These are phyloP conservation scores for Aspergillus amoenus DNA, from an alignment of 2,329 filamentous ascomycete genomes.

Conservation along the genomic window DNA sequence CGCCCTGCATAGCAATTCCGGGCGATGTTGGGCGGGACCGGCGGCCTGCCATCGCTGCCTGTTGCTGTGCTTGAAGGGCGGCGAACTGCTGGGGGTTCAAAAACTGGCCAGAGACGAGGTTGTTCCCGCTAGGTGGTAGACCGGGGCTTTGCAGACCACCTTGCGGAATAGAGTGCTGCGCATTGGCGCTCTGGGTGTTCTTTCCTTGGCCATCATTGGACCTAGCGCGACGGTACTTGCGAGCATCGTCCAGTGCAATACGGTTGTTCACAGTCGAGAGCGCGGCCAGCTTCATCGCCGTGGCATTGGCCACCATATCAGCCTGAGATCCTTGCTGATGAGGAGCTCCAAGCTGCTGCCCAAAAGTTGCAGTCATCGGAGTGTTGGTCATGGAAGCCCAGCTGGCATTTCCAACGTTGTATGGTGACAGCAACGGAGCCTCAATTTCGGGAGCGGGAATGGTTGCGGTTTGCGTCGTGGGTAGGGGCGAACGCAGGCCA, in stretches of 20 bases:
- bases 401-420: slow-evolving; percentile 75
- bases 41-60: slow-evolving; percentile 58
- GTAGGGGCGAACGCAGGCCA: slow-evolving; percentile 76
- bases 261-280: slow-evolving; percentile 98
- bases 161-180: slow-evolving; percentile 64
- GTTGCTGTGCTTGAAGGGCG: slow-evolving; percentile 70
- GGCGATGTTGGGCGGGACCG: slow-evolving; percentile 89
- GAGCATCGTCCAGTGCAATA: slow-evolving; percentile 92
- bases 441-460: slow-evolving; percentile 73
- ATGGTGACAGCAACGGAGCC: slow-evolving; percentile 80
- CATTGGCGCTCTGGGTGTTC: slow-evolving; percentile 39
- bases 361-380: slow-evolving; percentile 88
- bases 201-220: slow-evolving; percentile 72
- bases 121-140: slow-evolving; percentile 70
- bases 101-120: slow-evolving; percentile 84
- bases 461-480: slow-evolving; percentile 82
- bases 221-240: slow-evolving; percentile 88
- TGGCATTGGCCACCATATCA: slow-evolving; percentile 98
- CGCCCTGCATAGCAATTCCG: slow-evolving; percentile 74
- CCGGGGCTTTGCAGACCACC: slow-evolving; percentile 59
- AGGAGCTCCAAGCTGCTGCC: slow-evolving; percentile 46
- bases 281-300: slow-evolving; percentile 97
- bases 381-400: slow-evolving; percentile 99
- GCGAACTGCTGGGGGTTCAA: slow-evolving; percentile 82
- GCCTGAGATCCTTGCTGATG: slow-evolving; percentile 63